These are phyloP conservation scores for Fusarium ambrosium DNA, from an alignment of 2,329 filamentous ascomycete genomes.

Conservation along the genomic window DNA sequence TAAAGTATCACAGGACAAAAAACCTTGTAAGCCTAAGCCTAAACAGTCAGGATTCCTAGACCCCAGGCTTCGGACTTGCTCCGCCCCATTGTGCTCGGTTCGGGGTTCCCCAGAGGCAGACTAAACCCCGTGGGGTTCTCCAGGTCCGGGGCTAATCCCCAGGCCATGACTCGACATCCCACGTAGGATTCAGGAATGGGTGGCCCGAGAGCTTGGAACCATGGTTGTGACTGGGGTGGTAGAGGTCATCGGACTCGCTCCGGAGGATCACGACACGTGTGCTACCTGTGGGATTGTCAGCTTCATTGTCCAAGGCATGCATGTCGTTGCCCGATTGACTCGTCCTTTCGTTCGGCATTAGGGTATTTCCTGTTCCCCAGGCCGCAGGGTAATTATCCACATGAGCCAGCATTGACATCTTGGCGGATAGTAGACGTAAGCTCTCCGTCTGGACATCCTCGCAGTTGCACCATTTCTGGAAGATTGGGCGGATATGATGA, in stretches of 20 bases:
- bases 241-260: neutral
- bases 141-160: neutral
- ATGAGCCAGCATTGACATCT: too few species aligned
- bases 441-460: too few species aligned
- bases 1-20: neutral
- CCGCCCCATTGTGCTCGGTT: neutral
- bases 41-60: neutral
- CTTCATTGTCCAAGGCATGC: neutral
- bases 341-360: too few species aligned
- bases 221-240: neutral
- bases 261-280: neutral
- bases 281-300: neutral
- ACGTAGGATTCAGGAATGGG: neutral
- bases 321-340: neutral
- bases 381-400: too few species aligned
- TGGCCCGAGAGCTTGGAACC: neutral
- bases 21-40: neutral
- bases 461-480: too few species aligned
- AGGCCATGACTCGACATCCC: neutral
- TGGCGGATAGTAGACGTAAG: too few species aligned
- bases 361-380: too few species aligned
- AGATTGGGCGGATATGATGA: too few species aligned
- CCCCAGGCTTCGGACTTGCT: neutral
- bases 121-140: neutral
- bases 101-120: neutral